phyloP scores from a whole-genome alignment of 1,284 basidiomycete species.

The Thecaphora thlaspeos region DNA sequence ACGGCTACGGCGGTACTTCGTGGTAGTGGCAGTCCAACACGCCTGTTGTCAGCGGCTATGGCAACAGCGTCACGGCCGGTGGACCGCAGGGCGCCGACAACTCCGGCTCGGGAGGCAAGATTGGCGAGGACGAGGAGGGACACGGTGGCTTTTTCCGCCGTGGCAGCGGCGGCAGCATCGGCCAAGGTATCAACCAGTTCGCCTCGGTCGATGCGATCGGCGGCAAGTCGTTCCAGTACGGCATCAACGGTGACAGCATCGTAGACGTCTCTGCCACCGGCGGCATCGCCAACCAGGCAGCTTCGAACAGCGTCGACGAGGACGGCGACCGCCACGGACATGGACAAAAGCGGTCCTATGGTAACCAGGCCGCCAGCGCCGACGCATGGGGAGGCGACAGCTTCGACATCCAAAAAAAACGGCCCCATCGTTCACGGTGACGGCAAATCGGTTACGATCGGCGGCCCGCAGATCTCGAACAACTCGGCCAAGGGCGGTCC shows the following conservation, averaged over 20 bases:
- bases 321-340: conserved; percentile 2
- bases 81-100: conserved; percentile 14
- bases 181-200: conserved; percentile 15
- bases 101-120: conserved; percentile 11
- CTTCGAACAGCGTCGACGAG: conserved; percentile 16
- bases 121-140: conserved; percentile 6
- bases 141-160: conserved; percentile 13
- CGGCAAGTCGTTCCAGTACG: conserved; percentile 11
- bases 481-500: conserved; percentile 12
- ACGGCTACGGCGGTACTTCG: conserved; percentile 13
- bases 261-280: conserved; percentile 15
- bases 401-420: conserved; percentile 15
- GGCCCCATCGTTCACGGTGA: conserved; percentile 16
- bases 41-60: conserved; percentile 12
- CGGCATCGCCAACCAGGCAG: conserved; percentile 14
- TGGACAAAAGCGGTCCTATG: neutral
- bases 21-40: conserved; percentile 8
- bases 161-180: conserved; percentile 7
- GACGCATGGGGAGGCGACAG: conserved; percentile 10
- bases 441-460: conserved; percentile 12
- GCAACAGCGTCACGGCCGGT: conserved; percentile 12
- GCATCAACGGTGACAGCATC: conserved; percentile 9
- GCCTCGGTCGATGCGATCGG: conserved; percentile 19
- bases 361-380: conserved; percentile 12
- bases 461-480: conserved; percentile 17